phyloP scores from a whole-genome alignment of 192 early-diverging fungal genomes.

The Backusella australiensis region DNA sequence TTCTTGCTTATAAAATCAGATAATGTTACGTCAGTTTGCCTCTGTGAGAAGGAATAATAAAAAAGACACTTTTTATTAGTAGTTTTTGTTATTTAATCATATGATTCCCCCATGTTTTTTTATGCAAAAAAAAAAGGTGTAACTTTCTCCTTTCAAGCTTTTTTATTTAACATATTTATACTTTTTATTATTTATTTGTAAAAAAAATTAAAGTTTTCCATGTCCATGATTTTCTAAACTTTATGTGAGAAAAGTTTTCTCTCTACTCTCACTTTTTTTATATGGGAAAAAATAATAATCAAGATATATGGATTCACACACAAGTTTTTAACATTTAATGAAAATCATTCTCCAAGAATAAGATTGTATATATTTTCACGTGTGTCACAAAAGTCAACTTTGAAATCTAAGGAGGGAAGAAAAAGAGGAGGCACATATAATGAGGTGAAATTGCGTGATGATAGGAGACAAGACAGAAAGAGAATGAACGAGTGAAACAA shows the following conservation, averaged over 20 bases:
- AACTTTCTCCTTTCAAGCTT: neutral
- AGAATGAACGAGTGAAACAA: neutral
- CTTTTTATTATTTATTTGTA: neutral
- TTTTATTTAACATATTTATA: neutral
- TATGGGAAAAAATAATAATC: neutral
- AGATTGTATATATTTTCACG: neutral
- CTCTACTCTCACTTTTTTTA: neutral
- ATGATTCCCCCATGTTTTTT: neutral
- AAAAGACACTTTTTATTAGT: neutral
- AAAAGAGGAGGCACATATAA: neutral
- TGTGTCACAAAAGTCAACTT: neutral
- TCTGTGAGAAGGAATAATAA: neutral
- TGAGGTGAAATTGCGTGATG: neutral
- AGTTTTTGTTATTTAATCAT: neutral
- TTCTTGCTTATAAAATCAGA: neutral
- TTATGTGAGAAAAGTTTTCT: neutral
- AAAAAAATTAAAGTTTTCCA: neutral
- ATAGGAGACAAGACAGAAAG: neutral
- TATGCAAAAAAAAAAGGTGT: neutral
- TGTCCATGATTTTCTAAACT: neutral
- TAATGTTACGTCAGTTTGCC: neutral
- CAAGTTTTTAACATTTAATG: neutral
- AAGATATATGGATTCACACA: slow-evolving; percentile 1
- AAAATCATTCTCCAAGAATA: neutral
- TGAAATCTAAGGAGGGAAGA: neutral